Base-by-base conservation (phyloP, 495 filamentous ascomycete genomes). In the Xylaria scruposa region DNA sequence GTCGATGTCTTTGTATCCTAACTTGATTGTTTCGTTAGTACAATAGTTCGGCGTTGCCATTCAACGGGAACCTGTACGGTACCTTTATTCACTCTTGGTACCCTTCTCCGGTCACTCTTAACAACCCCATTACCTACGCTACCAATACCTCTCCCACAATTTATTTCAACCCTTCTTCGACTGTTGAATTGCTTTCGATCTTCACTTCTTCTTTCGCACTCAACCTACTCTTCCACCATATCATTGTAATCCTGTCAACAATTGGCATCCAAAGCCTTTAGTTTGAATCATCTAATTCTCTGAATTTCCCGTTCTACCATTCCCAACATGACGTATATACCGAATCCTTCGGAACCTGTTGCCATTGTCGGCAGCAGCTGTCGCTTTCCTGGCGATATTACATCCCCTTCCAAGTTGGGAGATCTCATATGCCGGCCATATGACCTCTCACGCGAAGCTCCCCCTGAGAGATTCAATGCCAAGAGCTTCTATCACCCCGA, bases 311-410 rank as follows among this genome's bases (percentile, higher is more conserved):
- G 29, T 19, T 51, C 19, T 61, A 17, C 13, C 51, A 24, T 5
- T 53, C 26, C 65, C 24, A 24, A 31, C 8, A 78, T 83, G 82
- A 33, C 76, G 42, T 83, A 84, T 76, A 81, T 80, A 42, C 44
- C 31, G 5, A 77, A 78, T 7, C 38, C 42, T 1, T 38, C 71
- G 9, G 83, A 85, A 68, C 90, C 90, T 5, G 89, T 91, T 38
- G 90, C 89, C 24, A 82, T 92, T 5, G 81, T 91, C 17, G 89
- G 90, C 6, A 83, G 86, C 71, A 78, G 84, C 51, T 92, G 88
- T 69, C 85, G 89, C 33, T 89, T 93, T 69, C 86, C 90, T 21
- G 90, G 86, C 4, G 81, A 81, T 49, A 85, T 80, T 13, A 84
- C 76, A 1, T 84, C 81, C 21, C 85, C 87, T 0, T 81, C 83